These are phyloP conservation scores for Eucalyptus victrix DNA, from an alignment of 345 rosid species.

Conservation along the genomic window DNA sequence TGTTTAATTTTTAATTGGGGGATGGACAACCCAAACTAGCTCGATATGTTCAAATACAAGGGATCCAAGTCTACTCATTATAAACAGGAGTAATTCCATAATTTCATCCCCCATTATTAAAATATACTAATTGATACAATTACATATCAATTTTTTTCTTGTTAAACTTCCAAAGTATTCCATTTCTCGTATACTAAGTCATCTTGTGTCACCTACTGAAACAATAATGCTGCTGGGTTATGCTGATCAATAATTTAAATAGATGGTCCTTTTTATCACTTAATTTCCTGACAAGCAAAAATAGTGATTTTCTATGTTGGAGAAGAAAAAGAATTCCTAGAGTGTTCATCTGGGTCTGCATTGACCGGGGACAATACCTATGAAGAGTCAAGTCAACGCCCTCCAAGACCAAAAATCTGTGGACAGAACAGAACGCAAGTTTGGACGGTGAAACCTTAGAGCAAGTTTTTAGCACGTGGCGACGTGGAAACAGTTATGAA, in stretches of 20 bases:
- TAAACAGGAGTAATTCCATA: neutral
- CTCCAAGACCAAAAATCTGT: neutral
- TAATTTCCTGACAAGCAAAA: neutral
- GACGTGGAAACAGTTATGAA: neutral
- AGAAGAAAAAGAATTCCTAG: neutral
- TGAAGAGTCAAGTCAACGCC: neutral
- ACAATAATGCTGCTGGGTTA: neutral
- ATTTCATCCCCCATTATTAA: neutral
- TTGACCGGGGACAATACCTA: neutral
- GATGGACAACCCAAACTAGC: neutral
- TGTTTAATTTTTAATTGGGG: neutral
- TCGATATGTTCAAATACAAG: neutral
- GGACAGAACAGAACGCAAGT: neutral
- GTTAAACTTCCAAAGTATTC: no score
- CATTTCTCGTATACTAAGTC: no score
- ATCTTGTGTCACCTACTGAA: neutral
- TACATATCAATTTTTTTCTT: no score
- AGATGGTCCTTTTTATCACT: neutral
- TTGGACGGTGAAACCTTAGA: neutral
- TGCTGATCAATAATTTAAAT: neutral
- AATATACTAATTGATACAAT: neutral
- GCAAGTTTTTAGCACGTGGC: neutral
- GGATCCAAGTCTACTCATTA: neutral
- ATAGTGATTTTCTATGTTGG: neutral
- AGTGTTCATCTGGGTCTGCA: neutral